phyloP scores from a whole-genome alignment of 2,329 filamentous ascomycete species.

The Gaeumannomyces sp. region DNA sequence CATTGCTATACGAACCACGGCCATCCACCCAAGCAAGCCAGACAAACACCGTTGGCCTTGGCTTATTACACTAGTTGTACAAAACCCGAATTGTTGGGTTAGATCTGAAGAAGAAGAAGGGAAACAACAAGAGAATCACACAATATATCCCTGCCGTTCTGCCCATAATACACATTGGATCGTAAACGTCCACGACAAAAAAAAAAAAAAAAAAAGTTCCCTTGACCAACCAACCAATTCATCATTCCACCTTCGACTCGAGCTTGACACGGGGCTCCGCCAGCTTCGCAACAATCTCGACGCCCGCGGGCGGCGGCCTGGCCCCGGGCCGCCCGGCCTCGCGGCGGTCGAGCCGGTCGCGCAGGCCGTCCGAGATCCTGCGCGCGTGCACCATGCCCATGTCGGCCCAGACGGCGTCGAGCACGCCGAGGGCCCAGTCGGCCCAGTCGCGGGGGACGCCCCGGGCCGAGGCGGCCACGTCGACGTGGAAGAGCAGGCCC shows the following conservation, averaged over 20 bases:
- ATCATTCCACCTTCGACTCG: background rate
- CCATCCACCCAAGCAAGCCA: too few species aligned
- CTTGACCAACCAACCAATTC: too few species aligned
- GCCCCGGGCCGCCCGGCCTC: too few species aligned
- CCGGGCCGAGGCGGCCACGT: conserved; percentile 39
- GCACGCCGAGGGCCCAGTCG: conserved; percentile 37
- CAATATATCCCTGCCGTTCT: background rate
- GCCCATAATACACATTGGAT: background rate
- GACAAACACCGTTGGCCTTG: too few species aligned
- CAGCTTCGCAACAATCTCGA: background rate
- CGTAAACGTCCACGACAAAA: background rate
- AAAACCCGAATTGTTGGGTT: background rate
- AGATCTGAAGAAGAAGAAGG: background rate
- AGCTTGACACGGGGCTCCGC: background rate
- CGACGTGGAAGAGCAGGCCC: conserved; percentile 42
- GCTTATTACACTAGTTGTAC: background rate
- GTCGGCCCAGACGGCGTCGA: conserved; percentile 43
- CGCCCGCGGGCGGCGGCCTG: too few species aligned
- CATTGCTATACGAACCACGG: background rate
- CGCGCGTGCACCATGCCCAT: conserved; percentile 47
- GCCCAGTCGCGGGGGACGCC: conserved; percentile 36
- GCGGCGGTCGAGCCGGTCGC: conserved; percentile 6
- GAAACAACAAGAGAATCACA: background rate
- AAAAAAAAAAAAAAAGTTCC: too few species aligned
- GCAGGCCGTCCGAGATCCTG: conserved; percentile 32